A percentile compares a stretch with the other conserved stretches of the same genome.
These are phyloP conservation scores for Volvox africanus DNA, from an alignment of 139 green algal genomes.

Conservation along the genomic window DNA sequence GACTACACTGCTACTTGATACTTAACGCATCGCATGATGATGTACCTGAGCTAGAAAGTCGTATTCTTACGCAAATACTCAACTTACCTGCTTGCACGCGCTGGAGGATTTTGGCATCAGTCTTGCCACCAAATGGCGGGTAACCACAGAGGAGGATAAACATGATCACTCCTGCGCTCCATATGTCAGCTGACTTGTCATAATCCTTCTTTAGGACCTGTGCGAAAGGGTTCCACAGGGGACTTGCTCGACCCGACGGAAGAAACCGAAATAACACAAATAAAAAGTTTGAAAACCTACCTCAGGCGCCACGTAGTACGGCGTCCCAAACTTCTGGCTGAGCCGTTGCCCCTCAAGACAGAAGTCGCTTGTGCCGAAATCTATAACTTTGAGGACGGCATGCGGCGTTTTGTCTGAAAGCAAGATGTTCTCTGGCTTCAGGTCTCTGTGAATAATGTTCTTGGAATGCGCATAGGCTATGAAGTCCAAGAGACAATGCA, in stretches of 20 bases:
- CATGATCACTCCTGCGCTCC: slow-evolving; percentile 83
- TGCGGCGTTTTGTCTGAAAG: slow-evolving; percentile 75
- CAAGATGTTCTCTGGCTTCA: slow-evolving; percentile 88
- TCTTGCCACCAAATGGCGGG: slow-evolving; percentile 85
- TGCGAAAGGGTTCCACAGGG: too few relatives aligned
- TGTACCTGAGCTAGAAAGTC: too few relatives aligned
- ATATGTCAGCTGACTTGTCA: slow-evolving; percentile 76
- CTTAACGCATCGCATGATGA: too few relatives aligned
- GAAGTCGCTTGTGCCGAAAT: slow-evolving; percentile 94
- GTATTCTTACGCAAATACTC: too few relatives aligned
- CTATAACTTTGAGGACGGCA: slow-evolving; percentile 86
- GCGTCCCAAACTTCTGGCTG: slow-evolving; percentile 82
- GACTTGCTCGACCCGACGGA: too few relatives aligned
- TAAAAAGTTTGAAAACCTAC: slow-evolving; percentile 58
- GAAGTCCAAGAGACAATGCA: slow-evolving; percentile 71
- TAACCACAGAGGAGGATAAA: slow-evolving; percentile 88
- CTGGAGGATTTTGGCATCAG: slow-evolving; percentile 82
- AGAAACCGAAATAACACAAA: background rate
- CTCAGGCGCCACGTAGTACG: slow-evolving; percentile 93
- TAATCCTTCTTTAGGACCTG: slow-evolving; percentile 71
- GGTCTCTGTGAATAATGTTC: slow-evolving; percentile 70
- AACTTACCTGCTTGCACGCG: slow-evolving; percentile 65
- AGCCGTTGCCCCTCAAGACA: slow-evolving; percentile 84
- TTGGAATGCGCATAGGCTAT: slow-evolving; percentile 70
- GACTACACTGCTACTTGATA: too few relatives aligned